These are phyloP conservation scores for Serendipita sp. DNA, from an alignment of 1,284 basidiomycete genomes.

Conservation along the genomic window DNA sequence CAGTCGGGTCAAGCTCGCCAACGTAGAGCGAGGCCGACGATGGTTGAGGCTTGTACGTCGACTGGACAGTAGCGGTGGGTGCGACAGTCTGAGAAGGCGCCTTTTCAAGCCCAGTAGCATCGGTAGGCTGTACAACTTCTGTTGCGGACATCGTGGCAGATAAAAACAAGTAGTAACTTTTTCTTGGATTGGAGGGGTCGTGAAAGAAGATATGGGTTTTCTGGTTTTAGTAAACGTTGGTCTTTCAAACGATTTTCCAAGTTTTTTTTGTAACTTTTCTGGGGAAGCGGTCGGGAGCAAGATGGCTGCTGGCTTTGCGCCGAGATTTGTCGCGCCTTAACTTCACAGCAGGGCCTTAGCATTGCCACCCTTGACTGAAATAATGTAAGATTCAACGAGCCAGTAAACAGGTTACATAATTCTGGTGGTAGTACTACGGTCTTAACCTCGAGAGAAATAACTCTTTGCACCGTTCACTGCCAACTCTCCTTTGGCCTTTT, in stretches of 20 bases:
- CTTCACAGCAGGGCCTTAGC: background rate
- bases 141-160: constrained; percentile 16
- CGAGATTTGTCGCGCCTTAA: background rate
- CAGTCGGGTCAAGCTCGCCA: constrained; percentile 93
- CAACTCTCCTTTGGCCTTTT: constrained; percentile 78
- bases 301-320: constrained; percentile 1
- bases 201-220: constrained; percentile 37
- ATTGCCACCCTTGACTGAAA: background rate
- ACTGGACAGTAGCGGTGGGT: constrained; percentile 41
- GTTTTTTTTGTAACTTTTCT: constrained; percentile 24
- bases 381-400: background rate
- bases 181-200: constrained; percentile 25
- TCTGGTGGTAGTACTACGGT: background rate
- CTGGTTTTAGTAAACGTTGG: constrained; percentile 16
- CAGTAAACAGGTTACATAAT: background rate
- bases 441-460: constrained; percentile 67
- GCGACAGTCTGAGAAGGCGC: constrained; percentile 33
- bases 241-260: constrained; percentile 35
- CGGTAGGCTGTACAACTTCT: constrained; percentile 23
- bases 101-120: constrained; percentile 21
- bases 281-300: constrained; percentile 10
- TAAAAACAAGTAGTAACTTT: constrained; percentile 23
- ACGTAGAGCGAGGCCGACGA: constrained; percentile 94
- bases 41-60: constrained; percentile 40
- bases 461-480: constrained; percentile 75